A percentile compares a stretch with the other conserved stretches of the same genome.
Evolutionary conservation across 192 early-diverging fungal species (phyloP).

Genomic region (Backusella liffmaniae): DNA sequence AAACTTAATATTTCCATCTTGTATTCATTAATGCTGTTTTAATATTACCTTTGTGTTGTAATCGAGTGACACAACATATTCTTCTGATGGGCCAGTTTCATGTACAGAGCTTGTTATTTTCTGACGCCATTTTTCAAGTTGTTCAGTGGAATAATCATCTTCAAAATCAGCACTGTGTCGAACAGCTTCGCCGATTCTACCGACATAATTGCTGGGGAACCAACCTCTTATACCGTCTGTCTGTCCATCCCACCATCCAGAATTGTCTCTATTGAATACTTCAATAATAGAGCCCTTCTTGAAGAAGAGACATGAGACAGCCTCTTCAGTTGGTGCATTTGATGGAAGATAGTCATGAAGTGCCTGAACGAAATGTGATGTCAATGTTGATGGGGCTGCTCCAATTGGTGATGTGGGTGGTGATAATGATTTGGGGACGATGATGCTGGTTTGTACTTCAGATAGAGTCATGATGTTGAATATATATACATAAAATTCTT

Average conservation of each 20-base stretch:
- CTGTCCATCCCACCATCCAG: conserved; percentile 97
- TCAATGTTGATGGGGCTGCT: conserved; percentile 15
- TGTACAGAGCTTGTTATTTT: background rate
- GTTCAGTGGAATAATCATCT: conserved; percentile 24
- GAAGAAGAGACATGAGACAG: conserved; percentile 67
- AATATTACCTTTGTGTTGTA: conserved; percentile 4
- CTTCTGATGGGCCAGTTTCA: background rate
- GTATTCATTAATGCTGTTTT: background rate
- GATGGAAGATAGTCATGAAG: conserved; percentile 84
- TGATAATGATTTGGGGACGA: conserved; percentile 12
- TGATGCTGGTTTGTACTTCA: background rate
- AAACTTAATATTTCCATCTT: conserved; percentile 6
- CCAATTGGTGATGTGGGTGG: conserved; percentile 20
- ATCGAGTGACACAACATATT: background rate
- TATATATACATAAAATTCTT: conserved; percentile 7
- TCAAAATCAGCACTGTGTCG: conserved; percentile 31
- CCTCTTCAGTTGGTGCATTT: conserved; percentile 54
- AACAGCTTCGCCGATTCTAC: conserved; percentile 50
- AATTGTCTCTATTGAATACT: conserved; percentile 82
- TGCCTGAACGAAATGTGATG: conserved; percentile 54
- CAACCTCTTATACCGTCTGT: conserved; percentile 78
- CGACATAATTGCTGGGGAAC: conserved; percentile 90
- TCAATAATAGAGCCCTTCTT: conserved; percentile 84
- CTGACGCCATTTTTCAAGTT: conserved; percentile 18
- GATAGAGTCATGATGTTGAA: conserved; percentile 1